Percentiles rank a stretch among this genome's conserved stretches.
Conservation (phyloP, 2,329 filamentous ascomycete species). For the Pseudopithomyces maydicus region DNA sequence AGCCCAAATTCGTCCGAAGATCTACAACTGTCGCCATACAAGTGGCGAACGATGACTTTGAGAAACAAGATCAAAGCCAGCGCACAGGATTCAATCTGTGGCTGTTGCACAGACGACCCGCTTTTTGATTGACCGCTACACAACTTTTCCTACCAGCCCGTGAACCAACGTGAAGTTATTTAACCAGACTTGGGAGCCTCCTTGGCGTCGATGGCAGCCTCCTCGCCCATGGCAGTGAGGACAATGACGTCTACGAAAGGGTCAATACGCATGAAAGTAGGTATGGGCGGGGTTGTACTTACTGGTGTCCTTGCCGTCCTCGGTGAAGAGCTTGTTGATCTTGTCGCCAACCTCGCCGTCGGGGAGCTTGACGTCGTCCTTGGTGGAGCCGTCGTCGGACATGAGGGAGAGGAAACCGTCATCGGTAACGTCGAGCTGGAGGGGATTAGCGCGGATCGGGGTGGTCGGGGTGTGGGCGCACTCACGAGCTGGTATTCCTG, state of each 20-base stretch:
- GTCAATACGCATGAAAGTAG: conserved; percentile 17
- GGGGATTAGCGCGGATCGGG: conserved; percentile 19
- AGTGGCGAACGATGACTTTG: conserved; percentile 34
- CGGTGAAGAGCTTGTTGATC: conserved; percentile 78
- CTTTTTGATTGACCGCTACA: conserved; percentile 28
- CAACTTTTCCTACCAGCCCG: conserved; percentile 33
- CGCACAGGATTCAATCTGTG: conserved; percentile 33
- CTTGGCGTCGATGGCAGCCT: conserved; percentile 90
- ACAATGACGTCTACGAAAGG: conserved; percentile 77
- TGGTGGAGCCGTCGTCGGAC: conserved; percentile 81
- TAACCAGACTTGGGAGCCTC: conserved; percentile 69
- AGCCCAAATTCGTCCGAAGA: conserved; percentile 44
- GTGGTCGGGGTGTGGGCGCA: conserved; percentile 29
- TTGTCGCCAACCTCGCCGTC: conserved; percentile 87
- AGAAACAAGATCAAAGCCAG: conserved; percentile 35
- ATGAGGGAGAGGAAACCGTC: conserved; percentile 96
- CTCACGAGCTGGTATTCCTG: conserved; percentile 94
- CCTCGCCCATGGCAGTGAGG: conserved; percentile 95
- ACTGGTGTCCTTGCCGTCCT: conserved; percentile 93
- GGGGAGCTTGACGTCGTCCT: conserved; percentile 94
- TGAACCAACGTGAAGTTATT: conserved; percentile 29
- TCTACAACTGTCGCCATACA: conserved; percentile 39
- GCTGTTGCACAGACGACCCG: conserved; percentile 22
- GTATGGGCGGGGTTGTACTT: conserved; percentile 54
- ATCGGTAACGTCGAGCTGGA: conserved; percentile 86